These are phyloP conservation scores for Geranomyces variabilis DNA, from an alignment of 192 early-diverging fungal genomes.

Conservation along the genomic window DNA sequence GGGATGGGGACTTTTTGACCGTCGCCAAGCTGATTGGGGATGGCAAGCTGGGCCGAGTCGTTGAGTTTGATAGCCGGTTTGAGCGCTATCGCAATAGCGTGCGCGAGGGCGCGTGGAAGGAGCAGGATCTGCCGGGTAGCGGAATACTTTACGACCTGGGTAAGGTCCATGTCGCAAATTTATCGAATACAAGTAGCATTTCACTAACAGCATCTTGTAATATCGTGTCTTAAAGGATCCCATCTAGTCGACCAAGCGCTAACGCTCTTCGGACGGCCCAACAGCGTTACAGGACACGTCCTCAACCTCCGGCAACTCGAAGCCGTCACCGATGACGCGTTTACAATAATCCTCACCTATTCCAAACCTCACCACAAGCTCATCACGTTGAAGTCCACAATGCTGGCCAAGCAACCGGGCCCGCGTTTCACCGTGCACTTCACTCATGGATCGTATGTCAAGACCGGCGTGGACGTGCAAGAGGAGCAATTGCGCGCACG, in stretches of 20 bases:
- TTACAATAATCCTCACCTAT: slow-evolving; percentile 53
- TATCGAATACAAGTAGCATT: neutral
- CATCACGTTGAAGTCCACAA: slow-evolving; percentile 64
- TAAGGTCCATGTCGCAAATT: slow-evolving; percentile 36
- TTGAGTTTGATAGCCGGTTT: slow-evolving; percentile 74
- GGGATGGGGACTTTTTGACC: slow-evolving; percentile 83
- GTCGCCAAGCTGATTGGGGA: slow-evolving; percentile 59
- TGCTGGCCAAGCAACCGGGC: slow-evolving; percentile 68
- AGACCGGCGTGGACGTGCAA: slow-evolving; percentile 71
- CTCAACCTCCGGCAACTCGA: slow-evolving; percentile 68
- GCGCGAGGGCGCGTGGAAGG: slow-evolving; percentile 73
- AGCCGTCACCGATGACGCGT: slow-evolving; percentile 38
- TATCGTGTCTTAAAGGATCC: slow-evolving; percentile 18
- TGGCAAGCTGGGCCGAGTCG: slow-evolving; percentile 64
- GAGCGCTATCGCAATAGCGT: slow-evolving; percentile 72
- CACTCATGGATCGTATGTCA: slow-evolving; percentile 68
- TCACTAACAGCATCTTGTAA: neutral
- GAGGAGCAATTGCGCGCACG: slow-evolving; percentile 74
- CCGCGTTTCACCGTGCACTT: slow-evolving; percentile 70
- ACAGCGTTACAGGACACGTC: slow-evolving; percentile 61
- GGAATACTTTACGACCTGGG: slow-evolving; percentile 78
- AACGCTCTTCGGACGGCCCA: slow-evolving; percentile 68
- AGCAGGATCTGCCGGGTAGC: slow-evolving; percentile 63
- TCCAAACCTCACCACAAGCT: slow-evolving; percentile 60
- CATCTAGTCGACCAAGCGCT: slow-evolving; percentile 51